phyloP scores from a whole-genome alignment of 805 yeast species.

The Starmerella bombicola region DNA sequence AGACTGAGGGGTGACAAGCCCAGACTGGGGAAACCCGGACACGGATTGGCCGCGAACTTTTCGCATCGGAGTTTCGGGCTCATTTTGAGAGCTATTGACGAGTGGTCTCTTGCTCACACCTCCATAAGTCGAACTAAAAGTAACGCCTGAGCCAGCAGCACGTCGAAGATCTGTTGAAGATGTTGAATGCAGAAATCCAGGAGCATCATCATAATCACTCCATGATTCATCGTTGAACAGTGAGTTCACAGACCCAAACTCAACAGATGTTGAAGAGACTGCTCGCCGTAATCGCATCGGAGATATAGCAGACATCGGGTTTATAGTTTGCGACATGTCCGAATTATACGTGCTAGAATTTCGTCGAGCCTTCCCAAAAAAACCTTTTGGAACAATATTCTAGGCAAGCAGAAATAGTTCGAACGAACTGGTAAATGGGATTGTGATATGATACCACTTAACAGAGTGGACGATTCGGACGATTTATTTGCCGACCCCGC shows the following conservation, averaged over 20 bases:
- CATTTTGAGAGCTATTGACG: neutral
- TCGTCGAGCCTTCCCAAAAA: no score
- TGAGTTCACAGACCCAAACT: slow-evolving; percentile 6
- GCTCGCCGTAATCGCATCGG: neutral
- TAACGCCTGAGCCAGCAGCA: slow-evolving; percentile 7
- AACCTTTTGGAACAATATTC: no score
- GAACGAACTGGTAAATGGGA: neutral
- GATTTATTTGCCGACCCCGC: neutral
- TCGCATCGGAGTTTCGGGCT: slow-evolving; percentile 18
- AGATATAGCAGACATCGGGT: neutral
- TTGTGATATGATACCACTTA: neutral
- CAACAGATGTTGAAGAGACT: neutral
- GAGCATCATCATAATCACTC: no score
- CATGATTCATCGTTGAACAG: slow-evolving; percentile 6
- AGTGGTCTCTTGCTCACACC: slow-evolving; percentile 1
- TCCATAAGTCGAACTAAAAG: neutral
- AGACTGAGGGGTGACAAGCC: slow-evolving; percentile 16
- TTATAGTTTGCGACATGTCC: no score
- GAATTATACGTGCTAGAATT: no score
- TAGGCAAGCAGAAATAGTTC: neutral
- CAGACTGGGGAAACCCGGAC: slow-evolving; percentile 3
- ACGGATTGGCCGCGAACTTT: slow-evolving; percentile 11
- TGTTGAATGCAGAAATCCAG: no score
- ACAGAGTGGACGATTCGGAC: neutral
- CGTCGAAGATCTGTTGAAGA: no score